Evolutionary conservation across 768 basidiomycete species (phyloP), one percentile per base, ranked within the genome.

Genomic region (Russula sp.): DNA sequence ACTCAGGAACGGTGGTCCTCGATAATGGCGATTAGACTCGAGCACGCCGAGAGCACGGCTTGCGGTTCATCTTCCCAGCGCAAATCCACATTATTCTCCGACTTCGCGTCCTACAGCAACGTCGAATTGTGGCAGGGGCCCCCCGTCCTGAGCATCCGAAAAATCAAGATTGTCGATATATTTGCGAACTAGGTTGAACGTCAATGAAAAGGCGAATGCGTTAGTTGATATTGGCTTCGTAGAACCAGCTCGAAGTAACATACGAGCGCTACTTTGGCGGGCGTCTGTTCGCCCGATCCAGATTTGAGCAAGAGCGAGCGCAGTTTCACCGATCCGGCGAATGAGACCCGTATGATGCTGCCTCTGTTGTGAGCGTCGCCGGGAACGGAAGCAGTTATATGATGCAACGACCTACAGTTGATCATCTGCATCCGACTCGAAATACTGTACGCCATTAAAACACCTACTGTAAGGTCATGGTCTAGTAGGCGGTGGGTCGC

Each of bases 341-440:
- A 96, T 1, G 94, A 94, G 32, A 97, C 73, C 53, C 88, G 88
- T 56, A 94, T 74, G 67, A 93, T 91, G 69, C 91, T 92, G 49
- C 35, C n/a, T 18, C 47, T 20, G 39, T 47, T 27, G 20, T 51
- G 37, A 32, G 44, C n/a, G 20, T 58, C 22, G 16, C 31, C 40
- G 2, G 53, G 42, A 48, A 18, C 42, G 5, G 40, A 9, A 3
- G 45, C n/a, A 1, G 31, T 31, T 27, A n/a, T 14, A n/a, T 22
- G n/a, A 40, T 18, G 5, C 50, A 37, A 27, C 32, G 53, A 64
- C 79, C 69, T 73, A 91, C 91, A 97, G 74, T 73, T 93, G 89
- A 71, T 95, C 94, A 73, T 96, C 94, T 39, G 89, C 88, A 66
- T 97, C 94, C 18, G 91, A 94, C 73, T 94, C 89, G 62, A 94